Conservation (phyloP, 2,329 filamentous ascomycete genomes). For the Phaeosphaeria sp. region DNA sequence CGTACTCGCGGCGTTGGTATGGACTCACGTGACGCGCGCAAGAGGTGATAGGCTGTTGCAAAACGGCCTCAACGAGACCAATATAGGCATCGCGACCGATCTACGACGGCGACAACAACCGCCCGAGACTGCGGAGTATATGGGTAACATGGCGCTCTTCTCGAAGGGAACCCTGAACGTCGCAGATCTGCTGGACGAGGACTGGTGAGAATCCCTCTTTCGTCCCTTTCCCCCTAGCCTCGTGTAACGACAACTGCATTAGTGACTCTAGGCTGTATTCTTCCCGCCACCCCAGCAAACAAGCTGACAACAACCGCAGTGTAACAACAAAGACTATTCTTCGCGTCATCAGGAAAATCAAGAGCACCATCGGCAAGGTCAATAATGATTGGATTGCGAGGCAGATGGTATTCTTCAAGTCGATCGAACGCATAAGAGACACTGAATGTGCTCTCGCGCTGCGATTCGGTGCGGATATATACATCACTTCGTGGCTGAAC, state of each 20-base stretch:
- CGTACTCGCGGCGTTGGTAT: constrained; percentile 41
- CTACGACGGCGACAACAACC: constrained; percentile 36
- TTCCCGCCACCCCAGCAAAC: constrained; percentile 6
- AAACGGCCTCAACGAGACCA: constrained; percentile 29
- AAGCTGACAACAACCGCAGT: constrained; percentile 28
- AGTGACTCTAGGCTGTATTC: constrained; percentile 10
- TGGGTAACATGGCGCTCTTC: constrained; percentile 44
- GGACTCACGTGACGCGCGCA: constrained; percentile 46
- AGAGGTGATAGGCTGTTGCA: constrained; percentile 28
- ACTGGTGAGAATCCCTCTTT: constrained; percentile 39
- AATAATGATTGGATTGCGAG: constrained; percentile 40
- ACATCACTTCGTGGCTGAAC: constrained; percentile 46
- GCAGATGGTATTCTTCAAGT: constrained; percentile 41
- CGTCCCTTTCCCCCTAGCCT: not conserved
- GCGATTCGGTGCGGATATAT: constrained; percentile 41
- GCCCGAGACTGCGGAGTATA: constrained; percentile 31
- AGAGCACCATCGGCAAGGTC: constrained; percentile 34
- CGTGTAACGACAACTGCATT: constrained; percentile 12
- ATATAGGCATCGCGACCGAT: constrained; percentile 40
- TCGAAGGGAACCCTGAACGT: constrained; percentile 36
- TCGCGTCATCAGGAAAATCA: constrained; percentile 33
- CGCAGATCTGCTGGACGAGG: constrained; percentile 31
- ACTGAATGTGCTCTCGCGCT: constrained; percentile 39
- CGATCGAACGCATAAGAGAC: constrained; percentile 36
- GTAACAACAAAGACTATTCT: constrained; percentile 41